Conservation (phyloP, 2,329 filamentous ascomycete genomes). For the Fusarium algeriense region DNA sequence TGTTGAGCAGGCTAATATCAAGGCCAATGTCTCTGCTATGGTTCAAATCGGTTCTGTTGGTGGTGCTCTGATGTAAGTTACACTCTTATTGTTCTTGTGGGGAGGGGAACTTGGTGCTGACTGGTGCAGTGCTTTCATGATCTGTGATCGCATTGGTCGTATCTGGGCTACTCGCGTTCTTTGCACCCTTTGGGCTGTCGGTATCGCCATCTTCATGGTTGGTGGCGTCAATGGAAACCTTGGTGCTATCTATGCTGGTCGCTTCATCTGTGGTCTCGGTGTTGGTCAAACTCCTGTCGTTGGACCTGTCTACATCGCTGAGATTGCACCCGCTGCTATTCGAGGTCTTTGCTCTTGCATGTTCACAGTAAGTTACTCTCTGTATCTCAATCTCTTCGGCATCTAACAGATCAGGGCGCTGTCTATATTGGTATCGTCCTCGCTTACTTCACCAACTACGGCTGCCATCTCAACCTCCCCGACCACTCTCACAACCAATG, state of each 20-base stretch:
- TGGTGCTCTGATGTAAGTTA: slow-evolving; percentile 69
- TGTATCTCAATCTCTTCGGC: fast-evolving
- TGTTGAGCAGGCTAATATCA: slow-evolving; percentile 72
- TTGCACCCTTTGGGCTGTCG: slow-evolving; percentile 68
- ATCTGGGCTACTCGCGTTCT: slow-evolving; percentile 72
- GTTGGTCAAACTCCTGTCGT: slow-evolving; percentile 77
- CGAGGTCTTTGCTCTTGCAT: slow-evolving; percentile 78
- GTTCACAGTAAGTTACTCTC: slow-evolving; percentile 50
- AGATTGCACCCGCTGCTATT: slow-evolving; percentile 76
- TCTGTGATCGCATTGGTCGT: slow-evolving; percentile 72
- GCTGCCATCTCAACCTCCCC: slow-evolving; percentile 63
- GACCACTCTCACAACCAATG: slow-evolving; percentile 62
- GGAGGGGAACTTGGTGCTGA: neutral
- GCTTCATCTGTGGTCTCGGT: slow-evolving; percentile 75
- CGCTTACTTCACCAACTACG: slow-evolving; percentile 81
- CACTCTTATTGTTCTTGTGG: neutral
- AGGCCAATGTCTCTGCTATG: slow-evolving; percentile 84
- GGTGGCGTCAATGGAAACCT: slow-evolving; percentile 63
- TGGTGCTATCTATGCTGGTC: slow-evolving; percentile 71
- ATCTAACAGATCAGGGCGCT: slow-evolving; percentile 47
- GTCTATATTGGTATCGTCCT: slow-evolving; percentile 84
- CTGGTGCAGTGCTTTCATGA: slow-evolving; percentile 64
- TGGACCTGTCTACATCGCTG: slow-evolving; percentile 78
- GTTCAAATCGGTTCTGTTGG: slow-evolving; percentile 82
- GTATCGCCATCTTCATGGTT: slow-evolving; percentile 70